Evolutionary conservation across 805 yeast genomes (phyloP).

Genomic region (Lipomyces sp.): DNA sequence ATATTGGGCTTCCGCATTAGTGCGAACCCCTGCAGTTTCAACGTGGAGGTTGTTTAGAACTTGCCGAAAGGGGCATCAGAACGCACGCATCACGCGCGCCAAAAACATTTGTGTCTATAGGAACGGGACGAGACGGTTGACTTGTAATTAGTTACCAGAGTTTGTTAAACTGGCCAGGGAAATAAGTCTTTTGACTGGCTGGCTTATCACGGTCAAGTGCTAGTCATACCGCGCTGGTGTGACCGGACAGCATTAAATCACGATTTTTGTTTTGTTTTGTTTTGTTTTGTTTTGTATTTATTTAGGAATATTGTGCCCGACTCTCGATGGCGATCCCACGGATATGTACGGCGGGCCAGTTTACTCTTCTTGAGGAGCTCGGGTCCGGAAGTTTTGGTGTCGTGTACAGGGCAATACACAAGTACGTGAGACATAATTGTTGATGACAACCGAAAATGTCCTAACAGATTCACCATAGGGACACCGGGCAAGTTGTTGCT

Average conservation of each 20-base stretch:
- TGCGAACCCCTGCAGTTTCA: neutral
- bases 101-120: neutral
- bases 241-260: neutral
- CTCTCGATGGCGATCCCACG: constrained; percentile 9
- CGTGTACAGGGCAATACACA: constrained; percentile 67
- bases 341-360: constrained; percentile 50
- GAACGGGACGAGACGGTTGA: neutral
- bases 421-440: constrained; percentile 31
- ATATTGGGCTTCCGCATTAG: neutral
- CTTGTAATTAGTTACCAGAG: neutral
- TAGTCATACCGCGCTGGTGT: neutral
- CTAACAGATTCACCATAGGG: constrained; percentile 24
- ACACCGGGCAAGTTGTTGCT: constrained; percentile 46
- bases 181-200: neutral
- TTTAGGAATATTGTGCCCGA: neutral
- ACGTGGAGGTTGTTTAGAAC: neutral
- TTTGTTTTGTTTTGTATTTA: neutral
- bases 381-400: constrained; percentile 83
- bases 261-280: neutral
- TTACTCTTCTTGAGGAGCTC: constrained; percentile 57
- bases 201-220: neutral
- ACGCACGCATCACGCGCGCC: neutral
- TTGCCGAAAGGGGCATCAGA: neutral
- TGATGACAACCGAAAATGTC: neutral
- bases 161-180: constrained; percentile 2